These are phyloP conservation scores for Calonectria fujianensis DNA, from an alignment of 2,329 filamentous ascomycete genomes.

Conservation along the genomic window DNA sequence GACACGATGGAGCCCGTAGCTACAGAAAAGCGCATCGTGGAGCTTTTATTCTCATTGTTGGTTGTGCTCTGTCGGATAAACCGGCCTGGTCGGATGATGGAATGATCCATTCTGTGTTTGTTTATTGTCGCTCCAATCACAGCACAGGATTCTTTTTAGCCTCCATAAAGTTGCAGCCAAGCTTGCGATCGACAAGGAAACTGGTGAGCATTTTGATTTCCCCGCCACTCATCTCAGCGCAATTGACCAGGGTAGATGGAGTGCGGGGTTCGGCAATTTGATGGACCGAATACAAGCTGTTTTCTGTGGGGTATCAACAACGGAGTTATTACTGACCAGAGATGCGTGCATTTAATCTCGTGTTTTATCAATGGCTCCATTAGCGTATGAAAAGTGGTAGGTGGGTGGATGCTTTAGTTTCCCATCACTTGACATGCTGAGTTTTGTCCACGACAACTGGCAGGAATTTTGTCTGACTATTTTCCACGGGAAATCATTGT, in stretches of 20 bases:
- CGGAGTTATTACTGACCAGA: constrained; percentile 20
- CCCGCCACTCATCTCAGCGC: constrained; percentile 21
- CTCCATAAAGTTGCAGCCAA: constrained; percentile 5
- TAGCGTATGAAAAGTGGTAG: background rate
- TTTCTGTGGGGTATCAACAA: background rate
- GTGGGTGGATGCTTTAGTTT: background rate
- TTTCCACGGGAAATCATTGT: background rate
- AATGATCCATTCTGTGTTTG: background rate
- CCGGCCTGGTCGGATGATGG: constrained; percentile 13
- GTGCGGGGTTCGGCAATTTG: constrained; percentile 24
- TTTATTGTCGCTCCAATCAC: constrained; percentile 24
- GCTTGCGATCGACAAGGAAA: constrained; percentile 32
- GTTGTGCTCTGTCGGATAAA: constrained; percentile 9
- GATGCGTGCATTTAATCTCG: constrained; percentile 9
- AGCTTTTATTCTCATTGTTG: constrained; percentile 1
- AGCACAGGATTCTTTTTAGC: constrained; percentile 20
- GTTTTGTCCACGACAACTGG: too few relatives aligned
- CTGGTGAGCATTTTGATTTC: constrained; percentile 8
- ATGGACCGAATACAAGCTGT: constrained; percentile 19
- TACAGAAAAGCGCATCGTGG: background rate
- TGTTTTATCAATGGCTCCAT: background rate
- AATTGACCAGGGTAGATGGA: constrained; percentile 8
- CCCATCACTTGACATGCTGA: background rate
- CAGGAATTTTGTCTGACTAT: background rate
- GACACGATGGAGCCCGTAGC: background rate